Evolutionary conservation across 2,329 filamentous ascomycete species (phyloP).

Genomic region (Hymenoscyphus linearis): DNA sequence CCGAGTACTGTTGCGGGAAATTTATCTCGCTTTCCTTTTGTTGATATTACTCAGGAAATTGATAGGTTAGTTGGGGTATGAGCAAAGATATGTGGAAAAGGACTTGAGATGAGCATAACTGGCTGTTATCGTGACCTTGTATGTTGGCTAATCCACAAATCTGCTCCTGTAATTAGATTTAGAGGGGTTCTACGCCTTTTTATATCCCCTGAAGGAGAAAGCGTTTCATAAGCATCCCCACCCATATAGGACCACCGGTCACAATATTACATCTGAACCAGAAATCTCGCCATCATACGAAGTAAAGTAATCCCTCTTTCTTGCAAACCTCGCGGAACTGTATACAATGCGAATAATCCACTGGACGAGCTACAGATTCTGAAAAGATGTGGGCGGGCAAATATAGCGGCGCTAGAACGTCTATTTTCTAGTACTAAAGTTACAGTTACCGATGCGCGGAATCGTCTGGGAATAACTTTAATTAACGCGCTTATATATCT

Average conservation of each 20-base stretch:
- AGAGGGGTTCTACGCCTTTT: too few relatives aligned
- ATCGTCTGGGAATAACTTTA: neutral
- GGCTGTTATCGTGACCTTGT: neutral
- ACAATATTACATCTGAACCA: too few relatives aligned
- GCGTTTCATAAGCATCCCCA: too few relatives aligned
- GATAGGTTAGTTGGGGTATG: conserved; percentile 1
- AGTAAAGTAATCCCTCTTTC: too few relatives aligned
- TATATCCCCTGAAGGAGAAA: too few relatives aligned
- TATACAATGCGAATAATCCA: too few relatives aligned
- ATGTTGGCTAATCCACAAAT: neutral
- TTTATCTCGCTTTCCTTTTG: conserved; percentile 6
- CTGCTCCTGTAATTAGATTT: too few relatives aligned
- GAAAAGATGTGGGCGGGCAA: too few relatives aligned
- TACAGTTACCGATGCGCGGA: neutral
- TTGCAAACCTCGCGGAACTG: too few relatives aligned
- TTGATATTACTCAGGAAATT: conserved; percentile 11
- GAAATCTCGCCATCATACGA: too few relatives aligned
- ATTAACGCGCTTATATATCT: neutral
- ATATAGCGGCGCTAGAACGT: neutral
- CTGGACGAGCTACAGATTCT: too few relatives aligned
- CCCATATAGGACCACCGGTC: too few relatives aligned
- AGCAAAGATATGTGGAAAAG: neutral
- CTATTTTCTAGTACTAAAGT: neutral
- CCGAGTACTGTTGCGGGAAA: conserved; percentile 4
- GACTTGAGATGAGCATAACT: neutral